Evolutionary conservation across 768 basidiomycete genomes (phyloP).

Genomic region (Hericium erinaceus): DNA sequence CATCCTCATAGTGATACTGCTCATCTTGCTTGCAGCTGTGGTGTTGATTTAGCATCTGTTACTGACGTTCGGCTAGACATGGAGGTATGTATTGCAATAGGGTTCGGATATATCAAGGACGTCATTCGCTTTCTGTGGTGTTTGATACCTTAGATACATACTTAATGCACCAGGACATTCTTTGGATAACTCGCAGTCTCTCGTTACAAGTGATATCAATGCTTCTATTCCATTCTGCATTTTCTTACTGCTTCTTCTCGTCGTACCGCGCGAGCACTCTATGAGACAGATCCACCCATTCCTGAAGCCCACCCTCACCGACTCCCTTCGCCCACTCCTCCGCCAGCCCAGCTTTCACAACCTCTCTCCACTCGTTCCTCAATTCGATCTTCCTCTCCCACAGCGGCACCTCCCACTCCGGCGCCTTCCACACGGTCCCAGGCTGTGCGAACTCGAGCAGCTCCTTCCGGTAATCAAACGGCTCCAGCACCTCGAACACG

Average conservation of each 20-base stretch:
- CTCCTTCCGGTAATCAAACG: conserved; percentile 60
- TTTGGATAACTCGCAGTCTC: not conserved
- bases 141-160: not conserved
- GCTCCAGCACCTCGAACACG: conserved; percentile 38
- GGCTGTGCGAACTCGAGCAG: conserved; percentile 39
- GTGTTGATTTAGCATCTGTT: conserved; percentile 48
- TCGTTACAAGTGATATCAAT: not conserved
- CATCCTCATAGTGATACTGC: conserved; percentile 72
- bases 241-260: conserved; percentile 4
- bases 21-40: conserved; percentile 68
- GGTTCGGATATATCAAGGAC: not conserved
- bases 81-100: not conserved
- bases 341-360: conserved; percentile 47
- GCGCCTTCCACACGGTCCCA: conserved; percentile 27
- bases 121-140: not conserved
- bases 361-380: conserved; percentile 45
- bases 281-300: conserved; percentile 51
- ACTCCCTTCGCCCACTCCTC: conserved; percentile 53
- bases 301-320: conserved; percentile 42
- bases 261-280: conserved; percentile 24
- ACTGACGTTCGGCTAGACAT: not conserved
- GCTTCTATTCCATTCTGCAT: not conserved
- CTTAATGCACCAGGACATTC: not conserved
- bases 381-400: conserved; percentile 40
- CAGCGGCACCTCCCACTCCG: conserved; percentile 50